Evolutionary conservation across 1,284 basidiomycete genomes (phyloP).

Genomic region (Cerrena zonata): DNA sequence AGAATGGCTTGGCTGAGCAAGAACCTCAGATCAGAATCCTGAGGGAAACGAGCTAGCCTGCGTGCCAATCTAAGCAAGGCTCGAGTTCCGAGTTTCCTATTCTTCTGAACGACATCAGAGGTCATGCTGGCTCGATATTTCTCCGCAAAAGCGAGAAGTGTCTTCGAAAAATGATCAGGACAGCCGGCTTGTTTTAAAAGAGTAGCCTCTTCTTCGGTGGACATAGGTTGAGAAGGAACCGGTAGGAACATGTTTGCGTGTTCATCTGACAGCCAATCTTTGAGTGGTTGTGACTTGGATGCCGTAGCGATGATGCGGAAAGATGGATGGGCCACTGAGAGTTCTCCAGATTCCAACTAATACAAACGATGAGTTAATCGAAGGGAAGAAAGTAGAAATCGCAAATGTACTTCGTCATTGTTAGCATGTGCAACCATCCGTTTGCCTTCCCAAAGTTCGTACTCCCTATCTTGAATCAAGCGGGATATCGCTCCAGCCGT

Average conservation of each 20-base stretch:
- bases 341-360: conserved; percentile 35
- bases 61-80: conserved; percentile 52
- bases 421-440: conserved; percentile 48
- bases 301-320: conserved; percentile 59
- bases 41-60: conserved; percentile 40
- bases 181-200: conserved; percentile 23
- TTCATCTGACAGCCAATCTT: conserved; percentile 61
- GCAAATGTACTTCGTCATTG: conserved; percentile 37
- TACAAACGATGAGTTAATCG: background rate
- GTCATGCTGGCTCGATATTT: conserved; percentile 52
- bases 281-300: conserved; percentile 54
- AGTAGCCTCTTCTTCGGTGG: conserved; percentile 34
- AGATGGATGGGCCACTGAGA: conserved; percentile 48
- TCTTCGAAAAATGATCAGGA: conserved; percentile 13
- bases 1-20: conserved; percentile 48
- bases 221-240: conserved; percentile 55
- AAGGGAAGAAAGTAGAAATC: background rate
- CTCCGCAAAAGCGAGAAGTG: conserved; percentile 40
- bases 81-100: conserved; percentile 55
- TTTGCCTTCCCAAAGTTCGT: conserved; percentile 57
- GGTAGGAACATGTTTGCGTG: conserved; percentile 67
- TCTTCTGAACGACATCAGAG: conserved; percentile 51
- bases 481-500: conserved; percentile 58
- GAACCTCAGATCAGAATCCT: conserved; percentile 39
- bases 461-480: conserved; percentile 54